Evolutionary conservation across 768 basidiomycete species (phyloP).

Genomic region (Auricularia cornea): DNA sequence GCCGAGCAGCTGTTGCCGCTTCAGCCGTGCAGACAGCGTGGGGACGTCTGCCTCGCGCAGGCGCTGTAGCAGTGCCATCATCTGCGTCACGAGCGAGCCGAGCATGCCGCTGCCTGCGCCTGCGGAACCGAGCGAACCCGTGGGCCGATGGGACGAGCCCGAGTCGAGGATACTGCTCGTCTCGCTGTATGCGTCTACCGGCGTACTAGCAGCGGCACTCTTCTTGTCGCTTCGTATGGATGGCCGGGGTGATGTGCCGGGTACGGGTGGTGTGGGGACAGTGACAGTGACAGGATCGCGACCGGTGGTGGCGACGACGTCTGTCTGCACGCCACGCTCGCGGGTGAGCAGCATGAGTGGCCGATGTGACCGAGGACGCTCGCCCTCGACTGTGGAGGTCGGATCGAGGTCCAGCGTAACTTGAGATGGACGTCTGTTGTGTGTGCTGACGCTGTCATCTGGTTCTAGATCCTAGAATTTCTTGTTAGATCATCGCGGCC

Average conservation of each 20-base stretch:
- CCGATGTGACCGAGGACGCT: not conserved
- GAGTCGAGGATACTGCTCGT: constrained; percentile 1
- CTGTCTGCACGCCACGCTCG: constrained; percentile 65
- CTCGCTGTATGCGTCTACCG: not conserved
- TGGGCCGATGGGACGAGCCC: not conserved
- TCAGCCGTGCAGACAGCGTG: constrained; percentile 81
- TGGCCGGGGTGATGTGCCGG: not conserved
- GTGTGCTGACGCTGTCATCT: not conserved
- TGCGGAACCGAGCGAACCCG: not conserved
- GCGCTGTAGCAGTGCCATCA: constrained; percentile 52
- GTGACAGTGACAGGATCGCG: not conserved
- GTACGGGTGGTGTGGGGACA: not conserved
- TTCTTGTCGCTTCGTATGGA: not conserved
- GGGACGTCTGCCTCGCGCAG: constrained; percentile 72
- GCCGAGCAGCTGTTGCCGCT: constrained; percentile 79
- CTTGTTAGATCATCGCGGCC: not conserved
- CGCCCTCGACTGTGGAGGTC: not conserved
- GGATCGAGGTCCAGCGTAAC: not conserved
- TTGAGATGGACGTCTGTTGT: not conserved
- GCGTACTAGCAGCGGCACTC: not conserved
- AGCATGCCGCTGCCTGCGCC: constrained; percentile 22
- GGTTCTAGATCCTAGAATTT: not conserved
- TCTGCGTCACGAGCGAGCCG: constrained; percentile 52
- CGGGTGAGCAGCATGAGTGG: constrained; percentile 44
- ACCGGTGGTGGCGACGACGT: constrained; percentile 17